Conservation (phyloP, 192 early-diverging fungal species). For the Coemansia sp. region DNA sequence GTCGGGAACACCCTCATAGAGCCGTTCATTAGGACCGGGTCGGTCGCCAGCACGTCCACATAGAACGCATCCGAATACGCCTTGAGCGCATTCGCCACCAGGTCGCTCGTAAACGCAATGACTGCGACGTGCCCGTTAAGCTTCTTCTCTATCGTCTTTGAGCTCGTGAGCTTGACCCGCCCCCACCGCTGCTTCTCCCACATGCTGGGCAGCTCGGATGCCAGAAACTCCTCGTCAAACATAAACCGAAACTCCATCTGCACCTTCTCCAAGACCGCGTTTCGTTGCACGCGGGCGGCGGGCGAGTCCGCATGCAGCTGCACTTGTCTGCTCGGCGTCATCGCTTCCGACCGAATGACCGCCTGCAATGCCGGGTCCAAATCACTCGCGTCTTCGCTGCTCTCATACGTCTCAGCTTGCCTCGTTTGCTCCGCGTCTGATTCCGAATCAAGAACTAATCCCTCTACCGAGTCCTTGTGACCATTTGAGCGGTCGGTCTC, state of each 20-base stretch:
- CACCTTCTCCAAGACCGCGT: constrained; percentile 15
- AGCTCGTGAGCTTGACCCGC: constrained; percentile 1
- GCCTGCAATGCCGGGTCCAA: constrained; percentile 55
- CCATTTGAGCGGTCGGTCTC: too few species aligned
- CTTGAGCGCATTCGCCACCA: constrained; percentile 23
- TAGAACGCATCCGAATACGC: constrained; percentile 30
- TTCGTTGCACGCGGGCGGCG: background rate
- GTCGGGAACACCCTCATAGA: constrained; percentile 37
- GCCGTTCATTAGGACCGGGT: constrained; percentile 34
- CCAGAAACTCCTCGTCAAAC: constrained; percentile 28
- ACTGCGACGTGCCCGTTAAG: constrained; percentile 31
- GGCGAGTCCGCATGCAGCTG: background rate
- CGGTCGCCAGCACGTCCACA: constrained; percentile 27
- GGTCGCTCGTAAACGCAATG: constrained; percentile 23
- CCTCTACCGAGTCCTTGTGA: background rate
- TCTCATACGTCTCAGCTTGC: background rate
- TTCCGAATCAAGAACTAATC: constrained; percentile 19
- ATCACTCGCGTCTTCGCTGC: background rate
- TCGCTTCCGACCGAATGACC: constrained; percentile 7
- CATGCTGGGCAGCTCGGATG: constrained; percentile 16
- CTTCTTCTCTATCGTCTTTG: constrained; percentile 13
- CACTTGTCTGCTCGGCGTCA: background rate
- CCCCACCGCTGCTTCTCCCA: constrained; percentile 32
- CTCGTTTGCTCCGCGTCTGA: background rate
- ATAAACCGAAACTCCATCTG: constrained; percentile 37